Evolutionary conservation across 2,329 filamentous ascomycete genomes (phyloP), one percentile per base, ranked within the genome.

Genomic region (Paecilomyces niveus): DNA sequence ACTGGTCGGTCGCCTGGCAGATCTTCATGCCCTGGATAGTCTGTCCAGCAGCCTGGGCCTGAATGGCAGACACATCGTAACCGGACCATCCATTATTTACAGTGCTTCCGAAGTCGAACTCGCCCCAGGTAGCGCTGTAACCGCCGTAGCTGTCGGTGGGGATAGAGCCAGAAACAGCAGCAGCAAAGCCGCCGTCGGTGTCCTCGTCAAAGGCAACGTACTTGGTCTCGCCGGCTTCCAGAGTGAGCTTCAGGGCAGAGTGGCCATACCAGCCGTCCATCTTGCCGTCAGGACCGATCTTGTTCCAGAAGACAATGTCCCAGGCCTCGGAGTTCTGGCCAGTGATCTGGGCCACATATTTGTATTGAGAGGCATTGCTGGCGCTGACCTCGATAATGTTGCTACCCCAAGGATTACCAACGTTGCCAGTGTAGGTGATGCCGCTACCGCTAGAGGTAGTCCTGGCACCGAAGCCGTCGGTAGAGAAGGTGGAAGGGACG

Each of bases 261-360:
- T 69, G 57, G 56, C 70, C 71, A 63, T 65, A 75, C 69, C 71
- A 74, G 56, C 73, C 73, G 55, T 66, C 62, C 65, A 73, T 68
- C 45, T 62, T 57, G 54, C 71, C 71, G 51, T 68, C 62, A 2
- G 68, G 65, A 29, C 72, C 71, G 58, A 69, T 68, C 66, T 75
- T 75, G 68, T 75, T 75, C 68, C 71, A 75, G 69, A 75, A 70
- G 7, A 70, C 57, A 22, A 74, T 60, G 54, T 62, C 70, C 70
- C 69, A 73, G 59, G 63, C 56, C 9, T 72, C 66, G 11, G 45
- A 57, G 61, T 71, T 60, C 51, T 62, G 61, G 33, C 71, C 72
- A 53, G 65, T 61, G 57, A 75, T 64, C 18, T 68, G 62, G 32
- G 68, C 55, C 39, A 75, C 71, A 59, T 74, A 63, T 63, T 70